Evolutionary conservation across 768 basidiomycete genomes (phyloP), one percentile per base, ranked within the genome.

Genomic region (Hygrophoropsis aurantiaca): DNA sequence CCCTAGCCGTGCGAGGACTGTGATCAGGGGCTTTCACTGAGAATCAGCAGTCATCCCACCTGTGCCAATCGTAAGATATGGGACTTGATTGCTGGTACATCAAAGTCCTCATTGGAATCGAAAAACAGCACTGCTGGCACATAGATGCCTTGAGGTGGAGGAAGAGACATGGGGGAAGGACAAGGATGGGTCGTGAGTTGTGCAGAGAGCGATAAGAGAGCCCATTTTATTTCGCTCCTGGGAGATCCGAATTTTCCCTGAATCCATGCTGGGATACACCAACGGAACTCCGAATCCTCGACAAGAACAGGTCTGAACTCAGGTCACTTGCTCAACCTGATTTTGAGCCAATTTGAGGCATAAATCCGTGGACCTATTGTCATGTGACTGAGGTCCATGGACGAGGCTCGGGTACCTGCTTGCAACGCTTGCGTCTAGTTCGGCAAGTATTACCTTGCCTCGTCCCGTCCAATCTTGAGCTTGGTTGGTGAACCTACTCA

Each of bases 101-200:
- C 85, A 42, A 93, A 67, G 23, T 87, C 79, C 49, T 88, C 85
- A 53, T 87, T 72, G 46, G 80, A 70, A 40, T 82, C 76, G 54
- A 85, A 81, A 64, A 85, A 89, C 36, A 93, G 70, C 44, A 90
- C 82, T 3, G 90, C 82, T 10, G 90, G 90, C 20, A 87, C 85
- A 59, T 90, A 90, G 47, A 83, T 73, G 4, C 89, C 88, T 26
- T 79, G 71, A 2, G 84, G 82, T 11, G 85, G 84, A 16, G 82
- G 73, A 1, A 45, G 49, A 36, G 65, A 50, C 64, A 64, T 67
- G 33, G 54, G 39, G 51, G 55, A 52, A 38, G 48, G 20, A n/a
- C 21, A 16, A 41, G 19, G 3, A 5, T 10, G n/a, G n/a, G n/a
- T n/a, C n/a, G n/a, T n/a, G n/a, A 30, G 6, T 30, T 13, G 27